Conservation (phyloP, 352 stramenopile genomes). For the Pythium chondricola region DNA sequence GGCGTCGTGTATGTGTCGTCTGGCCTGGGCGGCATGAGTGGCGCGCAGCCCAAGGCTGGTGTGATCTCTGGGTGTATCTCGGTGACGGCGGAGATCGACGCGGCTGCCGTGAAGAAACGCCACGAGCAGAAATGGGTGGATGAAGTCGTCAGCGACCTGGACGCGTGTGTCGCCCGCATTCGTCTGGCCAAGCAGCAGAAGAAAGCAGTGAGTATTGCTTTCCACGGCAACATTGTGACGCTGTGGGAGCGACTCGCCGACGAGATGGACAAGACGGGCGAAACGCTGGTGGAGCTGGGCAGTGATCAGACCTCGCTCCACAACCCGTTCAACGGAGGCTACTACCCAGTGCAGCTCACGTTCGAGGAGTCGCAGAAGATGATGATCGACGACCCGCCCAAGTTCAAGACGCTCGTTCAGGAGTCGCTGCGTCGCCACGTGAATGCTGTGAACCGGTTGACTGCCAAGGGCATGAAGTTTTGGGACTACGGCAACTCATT, state of each 20-base stretch:
- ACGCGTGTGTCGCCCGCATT: constrained; percentile 61
- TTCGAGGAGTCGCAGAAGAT: constrained; percentile 80
- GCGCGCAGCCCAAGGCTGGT: constrained; percentile 77
- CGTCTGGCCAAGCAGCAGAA: constrained; percentile 47
- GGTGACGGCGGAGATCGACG: constrained; percentile 81
- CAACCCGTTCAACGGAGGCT: constrained; percentile 88
- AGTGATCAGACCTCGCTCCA: constrained; percentile 88
- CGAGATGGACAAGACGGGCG: constrained; percentile 58
- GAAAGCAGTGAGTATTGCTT: constrained; percentile 74
- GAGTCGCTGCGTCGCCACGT: constrained; percentile 76
- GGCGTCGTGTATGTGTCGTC: constrained; percentile 85
- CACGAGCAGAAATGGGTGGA: constrained; percentile 85
- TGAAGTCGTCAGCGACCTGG: constrained; percentile 64
- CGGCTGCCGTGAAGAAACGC: constrained; percentile 72
- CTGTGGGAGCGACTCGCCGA: constrained; percentile 83
- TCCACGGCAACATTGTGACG: constrained; percentile 80
- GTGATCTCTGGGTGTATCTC: constrained; percentile 85
- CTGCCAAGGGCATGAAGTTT: constrained; percentile 77
- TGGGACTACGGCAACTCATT: constrained; percentile 92
- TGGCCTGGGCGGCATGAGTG: constrained; percentile 83
- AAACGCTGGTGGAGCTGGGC: constrained; percentile 79
- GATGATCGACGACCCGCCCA: constrained; percentile 64
- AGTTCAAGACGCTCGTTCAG: constrained; percentile 80
- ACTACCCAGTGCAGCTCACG: constrained; percentile 81
- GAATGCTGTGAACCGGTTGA: constrained; percentile 73